Evolutionary conservation across 257 asterid species (phyloP), one percentile per base, ranked within the genome.

Genomic region (Handroanthus guayacan): DNA sequence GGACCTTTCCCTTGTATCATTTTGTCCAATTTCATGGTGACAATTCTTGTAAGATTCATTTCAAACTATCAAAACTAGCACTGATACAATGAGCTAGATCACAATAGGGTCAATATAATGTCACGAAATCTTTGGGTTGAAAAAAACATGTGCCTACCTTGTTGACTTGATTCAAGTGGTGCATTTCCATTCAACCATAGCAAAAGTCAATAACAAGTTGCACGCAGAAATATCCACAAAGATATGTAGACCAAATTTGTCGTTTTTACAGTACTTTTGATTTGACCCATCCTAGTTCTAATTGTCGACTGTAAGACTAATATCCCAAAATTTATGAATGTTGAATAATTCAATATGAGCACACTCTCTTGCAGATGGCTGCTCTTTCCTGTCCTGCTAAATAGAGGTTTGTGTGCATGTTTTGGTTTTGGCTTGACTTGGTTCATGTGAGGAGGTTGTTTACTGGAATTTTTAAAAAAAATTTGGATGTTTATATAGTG

Each of bases 341-440:
- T 36, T 64, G 72, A 75, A 64, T 54, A 64, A 10, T 64, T 75
- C 79, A 63, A 74, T 17, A 2, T 37, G 11, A 5, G 67, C 67
- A 61, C 18, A 9, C 18, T 51, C 45, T 41, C 7, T 6, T 12
- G 52, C 18, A 16, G 2, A 38, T 4, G 67, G 18, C 18, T 17
- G 9, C 0, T 8, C 12, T 41, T 71, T 57, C 66, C 4, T 47
- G 36, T 43, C 41, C 43, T 58, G 8, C 47, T 37, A 2, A 38
- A 34, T 6, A 2, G 38, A 12, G 13, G 47, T 62, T 25, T 6
- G 2, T 0, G 17, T 14, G 48, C 9, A 34, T 45, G 16, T 62
- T 9, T 6, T 2, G 18, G n/a, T 62, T 31, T 34, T 0, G 68
- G 34, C 6, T 36, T 62, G 18, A 36, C 0, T 48, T 10, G 9